These are phyloP conservation scores for Mimosa bimucronata DNA, from an alignment of 306 rosid genomes.

Conservation along the genomic window DNA sequence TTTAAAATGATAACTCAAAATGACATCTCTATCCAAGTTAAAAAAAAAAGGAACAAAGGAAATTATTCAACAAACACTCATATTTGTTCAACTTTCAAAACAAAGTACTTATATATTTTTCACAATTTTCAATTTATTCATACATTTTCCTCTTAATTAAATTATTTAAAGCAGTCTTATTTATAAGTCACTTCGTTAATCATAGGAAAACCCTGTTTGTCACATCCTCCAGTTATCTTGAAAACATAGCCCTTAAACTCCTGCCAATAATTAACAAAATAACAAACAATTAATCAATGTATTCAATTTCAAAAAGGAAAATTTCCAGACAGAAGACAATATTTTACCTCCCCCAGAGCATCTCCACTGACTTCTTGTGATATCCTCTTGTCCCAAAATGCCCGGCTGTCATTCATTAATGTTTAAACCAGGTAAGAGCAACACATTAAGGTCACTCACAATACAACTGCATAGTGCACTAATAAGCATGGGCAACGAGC, in stretches of 20 bases:
- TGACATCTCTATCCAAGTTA: not conserved
- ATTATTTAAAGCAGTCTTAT: no score
- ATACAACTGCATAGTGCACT: not conserved
- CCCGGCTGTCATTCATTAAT: not conserved
- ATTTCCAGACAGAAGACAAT: not conserved
- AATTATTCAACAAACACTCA: no score
- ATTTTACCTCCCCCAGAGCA: not conserved
- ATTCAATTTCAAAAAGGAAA: not conserved
- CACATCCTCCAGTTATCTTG: slow-evolving; percentile 55
- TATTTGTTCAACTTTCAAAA: no score
- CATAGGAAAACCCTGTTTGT: slow-evolving; percentile 58
- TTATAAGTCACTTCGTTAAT: no score
- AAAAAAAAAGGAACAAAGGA: no score
- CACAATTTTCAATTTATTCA: no score
- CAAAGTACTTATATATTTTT: no score
- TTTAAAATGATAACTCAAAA: not conserved
- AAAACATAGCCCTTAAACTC: slow-evolving; percentile 51
- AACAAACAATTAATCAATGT: not conserved
- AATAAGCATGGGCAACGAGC: not conserved
- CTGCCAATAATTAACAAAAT: slow-evolving; percentile 18
- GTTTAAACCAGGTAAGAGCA: not conserved
- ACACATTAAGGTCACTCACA: not conserved
- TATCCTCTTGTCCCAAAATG: slow-evolving; percentile 3
- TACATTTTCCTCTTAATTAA: no score
- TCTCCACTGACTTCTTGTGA: slow-evolving; percentile 4